phyloP scores from a whole-genome alignment of 164 flowering plant species.

The Kalanchoe fedtschenkoi region DNA sequence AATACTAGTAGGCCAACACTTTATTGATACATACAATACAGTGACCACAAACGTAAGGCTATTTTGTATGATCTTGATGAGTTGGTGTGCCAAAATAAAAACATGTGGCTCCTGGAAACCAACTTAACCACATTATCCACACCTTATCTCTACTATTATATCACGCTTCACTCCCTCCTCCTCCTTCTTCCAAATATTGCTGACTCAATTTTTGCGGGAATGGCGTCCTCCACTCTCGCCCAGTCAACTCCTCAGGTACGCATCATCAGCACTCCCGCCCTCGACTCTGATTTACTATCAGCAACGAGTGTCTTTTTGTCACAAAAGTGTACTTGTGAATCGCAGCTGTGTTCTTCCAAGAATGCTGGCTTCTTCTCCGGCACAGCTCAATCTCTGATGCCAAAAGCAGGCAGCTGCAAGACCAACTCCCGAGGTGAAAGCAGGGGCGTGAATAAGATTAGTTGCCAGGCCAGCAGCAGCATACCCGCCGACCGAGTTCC shows the following conservation, averaged over 20 bases:
- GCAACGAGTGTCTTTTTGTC: not conserved
- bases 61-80: no score
- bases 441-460: constrained; percentile 28
- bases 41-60: no score
- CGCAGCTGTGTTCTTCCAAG: constrained; percentile 55
- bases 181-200: no score
- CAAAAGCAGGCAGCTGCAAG: constrained; percentile 23
- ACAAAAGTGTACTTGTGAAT: not conserved
- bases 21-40: no score
- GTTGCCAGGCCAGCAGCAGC: constrained; percentile 68
- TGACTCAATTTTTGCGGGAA: constrained; percentile 16
- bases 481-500: constrained; percentile 75
- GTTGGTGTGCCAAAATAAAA: no score
- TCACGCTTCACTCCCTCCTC: no score
- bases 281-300: no score
- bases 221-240: constrained; percentile 39
- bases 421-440: constrained; percentile 20
- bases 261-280: not conserved
- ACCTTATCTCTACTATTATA: no score
- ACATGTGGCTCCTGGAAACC: constrained; percentile 22
- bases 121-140: no score
- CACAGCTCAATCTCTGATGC: constrained; percentile 24
- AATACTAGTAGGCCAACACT: no score
- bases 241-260: constrained; percentile 32
- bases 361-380: constrained; percentile 42